Evolutionary conservation across 768 basidiomycete species (phyloP).

Genomic region (Suillus ampliporus): DNA sequence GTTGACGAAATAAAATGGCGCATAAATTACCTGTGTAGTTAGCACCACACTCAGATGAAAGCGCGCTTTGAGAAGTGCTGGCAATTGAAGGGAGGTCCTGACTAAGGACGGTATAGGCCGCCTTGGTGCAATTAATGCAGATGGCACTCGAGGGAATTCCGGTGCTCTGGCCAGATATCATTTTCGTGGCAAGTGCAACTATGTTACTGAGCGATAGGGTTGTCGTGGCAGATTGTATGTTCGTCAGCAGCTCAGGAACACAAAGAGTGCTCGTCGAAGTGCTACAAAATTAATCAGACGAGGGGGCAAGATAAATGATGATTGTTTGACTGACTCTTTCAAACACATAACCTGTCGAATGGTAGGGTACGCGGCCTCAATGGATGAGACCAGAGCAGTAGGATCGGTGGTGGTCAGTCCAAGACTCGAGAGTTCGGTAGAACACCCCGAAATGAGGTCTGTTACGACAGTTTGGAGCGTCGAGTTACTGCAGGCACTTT

Average conservation of each 20-base stretch:
- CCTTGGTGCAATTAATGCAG: conserved; percentile 62
- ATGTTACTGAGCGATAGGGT: conserved; percentile 29
- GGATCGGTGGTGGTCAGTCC: conserved; percentile 26
- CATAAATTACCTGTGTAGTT: conserved; percentile 54
- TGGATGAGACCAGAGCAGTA: conserved; percentile 37
- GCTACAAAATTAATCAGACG: conserved; percentile 23
- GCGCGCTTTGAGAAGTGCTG: conserved; percentile 28
- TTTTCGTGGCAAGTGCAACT: conserved; percentile 16
- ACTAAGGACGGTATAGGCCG: conserved; percentile 50
- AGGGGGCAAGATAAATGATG: not conserved
- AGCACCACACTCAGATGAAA: conserved; percentile 51
- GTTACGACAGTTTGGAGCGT: conserved; percentile 60
- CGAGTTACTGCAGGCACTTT: conserved; percentile 59
- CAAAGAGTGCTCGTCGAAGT: conserved; percentile 54
- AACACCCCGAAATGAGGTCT: conserved; percentile 59
- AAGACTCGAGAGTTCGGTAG: conserved; percentile 40
- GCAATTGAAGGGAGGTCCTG: conserved; percentile 43
- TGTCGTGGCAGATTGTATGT: conserved; percentile 47
- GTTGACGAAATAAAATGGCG: not conserved
- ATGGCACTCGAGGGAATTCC: conserved; percentile 43
- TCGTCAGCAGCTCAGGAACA: conserved; percentile 58
- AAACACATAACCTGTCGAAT: conserved; percentile 63
- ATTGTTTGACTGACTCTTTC: conserved; percentile 57
- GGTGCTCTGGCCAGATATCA: conserved; percentile 12
- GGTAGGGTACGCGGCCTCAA: conserved; percentile 62